Evolutionary conservation across 23 red algal species (phyloP).

Genomic region (Gracilaria domingensis): DNA sequence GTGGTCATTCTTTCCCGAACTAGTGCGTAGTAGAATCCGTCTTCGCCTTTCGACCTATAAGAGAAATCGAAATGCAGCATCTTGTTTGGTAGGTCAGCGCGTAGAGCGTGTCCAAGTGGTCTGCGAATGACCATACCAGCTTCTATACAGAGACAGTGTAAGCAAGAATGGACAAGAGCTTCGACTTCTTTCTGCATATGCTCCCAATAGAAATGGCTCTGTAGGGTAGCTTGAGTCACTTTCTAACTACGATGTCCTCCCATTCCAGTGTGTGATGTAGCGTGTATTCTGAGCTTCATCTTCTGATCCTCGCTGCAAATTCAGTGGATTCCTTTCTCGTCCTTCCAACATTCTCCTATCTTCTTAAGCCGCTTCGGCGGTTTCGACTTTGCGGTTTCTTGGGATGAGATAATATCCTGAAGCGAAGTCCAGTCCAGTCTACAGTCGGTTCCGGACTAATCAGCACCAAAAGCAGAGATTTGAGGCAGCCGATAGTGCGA

Average conservation of each 20-base stretch:
- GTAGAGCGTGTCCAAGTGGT: neutral
- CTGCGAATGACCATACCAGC: neutral
- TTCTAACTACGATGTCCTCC: constrained; percentile 29
- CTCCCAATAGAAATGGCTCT: constrained; percentile 25
- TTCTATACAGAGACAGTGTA: constrained; percentile 35
- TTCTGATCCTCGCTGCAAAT: neutral
- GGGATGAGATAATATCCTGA: constrained; percentile 17
- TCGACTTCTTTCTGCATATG: constrained; percentile 21
- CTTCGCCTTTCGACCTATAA: constrained; percentile 14
- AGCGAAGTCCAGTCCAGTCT: constrained; percentile 3
- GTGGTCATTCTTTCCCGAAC: constrained; percentile 24
- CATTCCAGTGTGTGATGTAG: constrained; percentile 29
- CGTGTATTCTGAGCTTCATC: constrained; percentile 17
- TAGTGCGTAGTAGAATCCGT: neutral
- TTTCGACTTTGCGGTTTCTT: neutral
- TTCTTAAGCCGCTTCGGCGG: constrained; percentile 14
- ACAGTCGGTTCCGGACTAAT: neutral
- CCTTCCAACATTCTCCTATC: neutral
- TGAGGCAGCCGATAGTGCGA: neutral
- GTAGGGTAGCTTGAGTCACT: neutral
- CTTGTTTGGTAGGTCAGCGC: constrained; percentile 4
- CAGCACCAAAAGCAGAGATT: neutral
- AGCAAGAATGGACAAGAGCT: constrained; percentile 12
- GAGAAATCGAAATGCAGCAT: constrained; percentile 42
- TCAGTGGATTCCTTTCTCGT: neutral